These are phyloP conservation scores for Irpex sp. DNA, from an alignment of 1,284 basidiomycete genomes.

Conservation along the genomic window DNA sequence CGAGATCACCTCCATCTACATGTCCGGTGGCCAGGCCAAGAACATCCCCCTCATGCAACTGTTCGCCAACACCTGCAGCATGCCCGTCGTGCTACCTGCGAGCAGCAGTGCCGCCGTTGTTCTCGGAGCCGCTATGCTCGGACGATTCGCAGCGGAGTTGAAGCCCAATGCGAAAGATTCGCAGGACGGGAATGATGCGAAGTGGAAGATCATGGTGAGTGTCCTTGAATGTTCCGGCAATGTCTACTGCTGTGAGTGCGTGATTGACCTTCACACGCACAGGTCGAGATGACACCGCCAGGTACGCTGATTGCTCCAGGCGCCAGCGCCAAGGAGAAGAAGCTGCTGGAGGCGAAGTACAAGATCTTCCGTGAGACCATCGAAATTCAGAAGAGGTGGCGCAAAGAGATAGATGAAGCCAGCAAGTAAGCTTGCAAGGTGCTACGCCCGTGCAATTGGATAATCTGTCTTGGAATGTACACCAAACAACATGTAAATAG, in stretches of 20 bases:
- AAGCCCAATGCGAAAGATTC: conserved; percentile 34
- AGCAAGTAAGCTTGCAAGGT: conserved; percentile 9
- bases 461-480: background rate
- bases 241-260: background rate
- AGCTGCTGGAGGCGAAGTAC: conserved; percentile 88
- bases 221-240: background rate
- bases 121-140: conserved; percentile 91
- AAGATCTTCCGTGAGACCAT: conserved; percentile 90
- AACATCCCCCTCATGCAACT: conserved; percentile 84
- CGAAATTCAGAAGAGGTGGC: conserved; percentile 84
- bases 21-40: conserved; percentile 91
- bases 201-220: conserved; percentile 93
- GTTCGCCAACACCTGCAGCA: conserved; percentile 81
- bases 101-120: conserved; percentile 85
- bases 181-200: conserved; percentile 56
- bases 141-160: conserved; percentile 78
- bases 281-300: conserved; percentile 90
- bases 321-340: conserved; percentile 60
- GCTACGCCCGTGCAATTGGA: background rate
- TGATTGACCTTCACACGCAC: conserved; percentile 5
- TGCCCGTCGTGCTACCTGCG: conserved; percentile 83
- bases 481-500: background rate
- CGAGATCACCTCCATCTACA: conserved; percentile 82
- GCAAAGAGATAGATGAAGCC: conserved; percentile 65
- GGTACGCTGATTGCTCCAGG: conserved; percentile 76